phyloP scores from a whole-genome alignment of 2,329 filamentous ascomycete genomes.

The Penicillium brasilianum region DNA sequence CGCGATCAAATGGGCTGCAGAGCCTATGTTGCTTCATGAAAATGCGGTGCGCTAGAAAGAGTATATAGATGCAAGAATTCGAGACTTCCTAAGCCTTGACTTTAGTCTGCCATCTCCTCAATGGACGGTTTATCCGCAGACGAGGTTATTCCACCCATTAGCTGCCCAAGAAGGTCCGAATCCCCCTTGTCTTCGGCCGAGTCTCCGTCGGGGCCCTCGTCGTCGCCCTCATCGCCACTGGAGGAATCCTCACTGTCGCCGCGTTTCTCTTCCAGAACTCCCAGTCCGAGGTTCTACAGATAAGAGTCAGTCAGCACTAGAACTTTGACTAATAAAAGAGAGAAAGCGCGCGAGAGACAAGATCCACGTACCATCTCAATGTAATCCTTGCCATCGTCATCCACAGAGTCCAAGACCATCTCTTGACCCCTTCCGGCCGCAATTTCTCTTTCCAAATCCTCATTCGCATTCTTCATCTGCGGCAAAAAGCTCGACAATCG shows the following conservation, averaged over 20 bases:
- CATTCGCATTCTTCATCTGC: slow-evolving; percentile 50
- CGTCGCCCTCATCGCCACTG: slow-evolving; percentile 26
- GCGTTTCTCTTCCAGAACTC: slow-evolving; percentile 50
- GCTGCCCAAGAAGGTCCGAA: slow-evolving; percentile 40
- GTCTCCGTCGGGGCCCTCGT: slow-evolving; percentile 22
- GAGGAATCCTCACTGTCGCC: slow-evolving; percentile 26
- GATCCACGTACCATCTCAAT: slow-evolving; percentile 48
- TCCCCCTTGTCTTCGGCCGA: slow-evolving; percentile 26
- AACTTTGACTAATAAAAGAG: neutral
- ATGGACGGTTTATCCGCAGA: slow-evolving; percentile 43
- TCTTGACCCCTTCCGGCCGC: slow-evolving; percentile 40
- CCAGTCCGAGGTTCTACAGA: slow-evolving; percentile 51
- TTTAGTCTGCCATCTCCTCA: slow-evolving; percentile 42
- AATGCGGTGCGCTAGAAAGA: slow-evolving; percentile 11
- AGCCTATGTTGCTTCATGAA: neutral
- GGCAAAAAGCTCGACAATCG: slow-evolving; percentile 50
- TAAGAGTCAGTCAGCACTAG: slow-evolving; percentile 2
- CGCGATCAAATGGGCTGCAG: neutral
- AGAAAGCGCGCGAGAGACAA: too few species aligned
- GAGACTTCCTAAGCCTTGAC: neutral
- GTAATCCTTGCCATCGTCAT: slow-evolving; percentile 42
- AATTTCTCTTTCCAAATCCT: slow-evolving; percentile 46
- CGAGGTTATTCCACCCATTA: slow-evolving; percentile 44
- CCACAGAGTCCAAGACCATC: slow-evolving; percentile 42
- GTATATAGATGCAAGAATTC: neutral